These are phyloP conservation scores for Myotisia sp. DNA, from an alignment of 2,329 filamentous ascomycete genomes.

Conservation along the genomic window DNA sequence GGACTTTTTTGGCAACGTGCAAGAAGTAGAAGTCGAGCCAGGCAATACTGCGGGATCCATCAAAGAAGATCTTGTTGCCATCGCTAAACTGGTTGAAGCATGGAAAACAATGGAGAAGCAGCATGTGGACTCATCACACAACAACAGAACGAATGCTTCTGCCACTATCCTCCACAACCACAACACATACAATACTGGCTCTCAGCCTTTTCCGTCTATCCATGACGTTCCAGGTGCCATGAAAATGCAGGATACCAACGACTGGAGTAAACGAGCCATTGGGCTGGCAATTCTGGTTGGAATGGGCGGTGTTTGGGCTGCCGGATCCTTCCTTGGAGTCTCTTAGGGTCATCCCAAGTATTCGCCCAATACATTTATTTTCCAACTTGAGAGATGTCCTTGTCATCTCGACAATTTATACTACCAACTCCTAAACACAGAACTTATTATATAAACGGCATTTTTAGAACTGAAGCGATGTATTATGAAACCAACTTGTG, in stretches of 20 bases:
- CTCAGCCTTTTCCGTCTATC: background rate
- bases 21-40: constrained; percentile 80
- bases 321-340: constrained; percentile 9
- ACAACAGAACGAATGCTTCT: constrained; percentile 6
- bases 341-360: too few species aligned
- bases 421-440: too few species aligned
- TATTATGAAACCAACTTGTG: constrained; percentile 2
- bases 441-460: too few species aligned
- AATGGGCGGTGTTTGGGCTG: constrained; percentile 19
- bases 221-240: constrained; percentile 11
- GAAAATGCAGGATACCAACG: constrained; percentile 13
- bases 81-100: constrained; percentile 48
- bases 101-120: constrained; percentile 28
- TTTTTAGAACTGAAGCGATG: background rate
- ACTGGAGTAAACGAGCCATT: constrained; percentile 15
- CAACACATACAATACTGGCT: background rate
- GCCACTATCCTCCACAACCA: background rate
- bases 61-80: constrained; percentile 59
- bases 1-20: constrained; percentile 96
- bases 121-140: constrained; percentile 16
- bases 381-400: too few species aligned
- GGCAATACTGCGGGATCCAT: constrained; percentile 40
- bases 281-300: constrained; percentile 18
- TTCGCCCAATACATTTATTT: too few species aligned
- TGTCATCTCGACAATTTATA: too few species aligned